Conservation (phyloP, 2,329 filamentous ascomycete genomes). For the Fusarium sambucinum region DNA sequence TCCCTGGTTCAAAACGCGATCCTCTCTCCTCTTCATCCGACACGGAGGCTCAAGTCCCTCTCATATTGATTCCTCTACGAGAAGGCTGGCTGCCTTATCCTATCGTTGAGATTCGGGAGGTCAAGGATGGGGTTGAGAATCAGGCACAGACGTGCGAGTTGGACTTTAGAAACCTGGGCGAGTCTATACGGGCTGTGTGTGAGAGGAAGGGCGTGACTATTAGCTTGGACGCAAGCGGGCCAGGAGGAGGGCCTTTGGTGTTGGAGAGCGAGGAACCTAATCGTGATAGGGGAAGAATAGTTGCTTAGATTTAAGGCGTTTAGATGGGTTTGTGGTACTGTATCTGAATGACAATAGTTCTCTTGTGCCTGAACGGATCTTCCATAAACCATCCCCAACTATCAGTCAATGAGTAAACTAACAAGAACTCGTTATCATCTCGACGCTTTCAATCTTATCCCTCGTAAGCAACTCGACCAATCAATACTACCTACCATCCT, state of each 20-base stretch:
- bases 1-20: conserved; percentile 59
- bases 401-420: too few relatives aligned
- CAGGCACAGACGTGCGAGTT: conserved; percentile 72
- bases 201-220: conserved; percentile 80
- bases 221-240: conserved; percentile 75
- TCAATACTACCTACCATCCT: too few relatives aligned
- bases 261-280: conserved; percentile 67
- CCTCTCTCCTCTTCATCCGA: conserved; percentile 60
- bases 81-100: conserved; percentile 84
- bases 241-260: conserved; percentile 73
- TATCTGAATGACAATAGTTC: not conserved
- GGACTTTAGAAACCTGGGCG: conserved; percentile 81
- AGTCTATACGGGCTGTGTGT: conserved; percentile 79
- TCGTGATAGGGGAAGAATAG: conserved; percentile 52
- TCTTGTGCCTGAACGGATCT: not conserved
- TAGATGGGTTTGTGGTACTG: not conserved
- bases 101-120: conserved; percentile 79
- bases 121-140: conserved; percentile 52
- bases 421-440: not conserved
- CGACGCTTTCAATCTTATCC: not conserved
- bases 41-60: conserved; percentile 69
- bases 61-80: conserved; percentile 84
- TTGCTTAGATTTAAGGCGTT: conserved; percentile 48
- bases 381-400: too few relatives aligned
- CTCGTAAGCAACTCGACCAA: not conserved